Conservation (phyloP, 1,284 basidiomycete genomes). For the Melampsora abietis-canadensis region DNA sequence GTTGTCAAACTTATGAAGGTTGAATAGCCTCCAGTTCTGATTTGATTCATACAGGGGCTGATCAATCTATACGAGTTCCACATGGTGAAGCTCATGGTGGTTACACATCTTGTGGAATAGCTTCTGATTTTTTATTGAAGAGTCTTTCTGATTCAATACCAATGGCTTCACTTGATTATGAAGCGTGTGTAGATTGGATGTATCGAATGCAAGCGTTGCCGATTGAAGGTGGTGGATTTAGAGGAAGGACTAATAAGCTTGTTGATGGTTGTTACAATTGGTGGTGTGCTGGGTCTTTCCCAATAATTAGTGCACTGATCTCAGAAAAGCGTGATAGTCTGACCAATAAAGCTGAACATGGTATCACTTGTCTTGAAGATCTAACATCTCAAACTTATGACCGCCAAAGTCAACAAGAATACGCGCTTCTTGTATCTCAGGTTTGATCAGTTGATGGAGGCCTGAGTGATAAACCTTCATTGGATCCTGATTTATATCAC, state of each 20-base stretch:
- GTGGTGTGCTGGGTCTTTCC: slow-evolving; percentile 94
- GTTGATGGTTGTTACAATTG: slow-evolving; percentile 98
- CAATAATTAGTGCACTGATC: slow-evolving; percentile 67
- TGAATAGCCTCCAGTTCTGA: slow-evolving; percentile 84
- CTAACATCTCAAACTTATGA: slow-evolving; percentile 49
- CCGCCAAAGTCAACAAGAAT: slow-evolving; percentile 50
- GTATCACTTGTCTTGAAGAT: not conserved
- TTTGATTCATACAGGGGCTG: slow-evolving; percentile 57
- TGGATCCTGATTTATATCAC: slow-evolving; percentile 76
- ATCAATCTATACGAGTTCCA: slow-evolving; percentile 57
- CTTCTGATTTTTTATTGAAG: slow-evolving; percentile 67
- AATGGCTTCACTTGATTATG: slow-evolving; percentile 28
- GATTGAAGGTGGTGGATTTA: slow-evolving; percentile 90
- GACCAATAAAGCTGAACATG: not conserved
- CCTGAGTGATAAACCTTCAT: slow-evolving; percentile 32
- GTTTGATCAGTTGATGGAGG: slow-evolving; percentile 37
- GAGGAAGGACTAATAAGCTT: slow-evolving; percentile 90
- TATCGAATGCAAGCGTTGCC: slow-evolving; percentile 71
- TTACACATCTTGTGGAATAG: slow-evolving; percentile 88
- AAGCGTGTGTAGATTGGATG: slow-evolving; percentile 17
- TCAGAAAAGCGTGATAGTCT: slow-evolving; percentile 45
- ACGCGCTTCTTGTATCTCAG: slow-evolving; percentile 52
- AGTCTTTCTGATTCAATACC: slow-evolving; percentile 25
- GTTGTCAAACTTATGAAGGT: slow-evolving; percentile 96
- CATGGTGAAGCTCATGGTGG: slow-evolving; percentile 95